phyloP scores from a whole-genome alignment of 176 grass and related monocot genomes.

The Oryza meridionalis region DNA sequence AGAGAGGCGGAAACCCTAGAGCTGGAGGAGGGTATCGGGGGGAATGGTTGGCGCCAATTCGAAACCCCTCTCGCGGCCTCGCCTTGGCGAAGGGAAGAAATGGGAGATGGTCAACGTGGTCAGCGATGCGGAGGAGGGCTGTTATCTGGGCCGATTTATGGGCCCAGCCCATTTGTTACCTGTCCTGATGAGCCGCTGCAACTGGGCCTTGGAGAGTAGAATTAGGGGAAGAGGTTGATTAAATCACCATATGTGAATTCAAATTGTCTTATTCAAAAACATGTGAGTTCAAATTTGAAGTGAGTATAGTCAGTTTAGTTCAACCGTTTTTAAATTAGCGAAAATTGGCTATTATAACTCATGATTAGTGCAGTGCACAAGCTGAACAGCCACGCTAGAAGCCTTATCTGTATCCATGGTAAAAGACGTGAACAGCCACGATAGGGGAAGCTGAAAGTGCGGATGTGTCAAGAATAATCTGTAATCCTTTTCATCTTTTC shows the following conservation, averaged over 20 bases:
- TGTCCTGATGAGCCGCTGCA: not conserved
- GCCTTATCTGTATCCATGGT: not conserved
- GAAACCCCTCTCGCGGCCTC: constrained; percentile 34
- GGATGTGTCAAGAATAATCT: not conserved
- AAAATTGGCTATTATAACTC: no score
- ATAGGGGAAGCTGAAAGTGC: not conserved
- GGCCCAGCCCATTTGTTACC: not conserved
- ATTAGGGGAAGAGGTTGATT: not conserved
- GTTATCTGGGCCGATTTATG: not conserved
- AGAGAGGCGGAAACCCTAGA: constrained; percentile 45
- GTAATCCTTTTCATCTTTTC: constrained; percentile 1
- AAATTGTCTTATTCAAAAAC: not conserved
- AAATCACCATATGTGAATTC: no score
- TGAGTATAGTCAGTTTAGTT: not conserved
- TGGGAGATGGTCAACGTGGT: not conserved
- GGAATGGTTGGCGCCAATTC: constrained; percentile 64
- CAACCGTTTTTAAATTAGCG: no score
- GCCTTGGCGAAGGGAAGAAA: not conserved
- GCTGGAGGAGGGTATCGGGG: constrained; percentile 25
- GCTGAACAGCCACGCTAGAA: no score
- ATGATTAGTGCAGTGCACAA: no score
- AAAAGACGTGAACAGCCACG: not conserved
- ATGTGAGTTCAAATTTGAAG: not conserved
- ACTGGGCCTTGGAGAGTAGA: not conserved
- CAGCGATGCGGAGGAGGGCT: constrained; percentile 1